Base-by-base conservation (phyloP, 2,329 filamentous ascomycete species). In the Stemphylium lycopersici region DNA sequence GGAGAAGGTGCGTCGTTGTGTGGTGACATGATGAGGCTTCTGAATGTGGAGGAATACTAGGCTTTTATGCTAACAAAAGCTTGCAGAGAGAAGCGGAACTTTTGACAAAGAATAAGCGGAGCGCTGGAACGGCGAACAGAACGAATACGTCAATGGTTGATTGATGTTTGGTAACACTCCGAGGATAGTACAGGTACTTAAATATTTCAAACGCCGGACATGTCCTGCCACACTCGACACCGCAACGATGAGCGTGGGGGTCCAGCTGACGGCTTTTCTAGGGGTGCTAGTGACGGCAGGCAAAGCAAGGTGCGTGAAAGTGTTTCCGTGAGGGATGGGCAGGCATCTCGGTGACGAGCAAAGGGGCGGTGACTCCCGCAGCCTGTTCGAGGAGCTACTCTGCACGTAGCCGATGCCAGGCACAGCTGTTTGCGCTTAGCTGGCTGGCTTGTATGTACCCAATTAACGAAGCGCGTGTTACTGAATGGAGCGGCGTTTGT, bases 1-100 rank as follows among this genome's bases (percentile, higher is more conserved):
- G 73, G 72, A 22, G 71, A 73, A 47, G 72, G 72, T 52, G 72
- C 70, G 71, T 76, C 74, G 65, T 72, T 62, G 58, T 76, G 73
- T 11, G 74, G 74, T 65, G 74, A 74, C 74, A 76, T 76, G 56
- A 42, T 67, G 56, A 49, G 52, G 39, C 41, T 34, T 12, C 42
- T 57, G 45, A 56, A 45, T 8, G 34, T 18, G 31, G 48, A 59
- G 13, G 34, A 52, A n/a, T 36, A 58, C 57, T 46, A 34, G 50
- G 55, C 48, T 64, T 70, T 69, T 72, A 70, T 72, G 67, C 44
- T 54, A 59, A 67, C 49, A 62, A 62, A 64, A 48, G 55, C 48
- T 59, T 54, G 51, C 52, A 58, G 51, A 62, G 57, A 55, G 56
- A 59, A 61, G 61, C 47, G 61, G 61, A 52, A 65, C 58, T 59